These are phyloP conservation scores for Collybia sordida DNA, from an alignment of 768 basidiomycete species.

Conservation along the genomic window DNA sequence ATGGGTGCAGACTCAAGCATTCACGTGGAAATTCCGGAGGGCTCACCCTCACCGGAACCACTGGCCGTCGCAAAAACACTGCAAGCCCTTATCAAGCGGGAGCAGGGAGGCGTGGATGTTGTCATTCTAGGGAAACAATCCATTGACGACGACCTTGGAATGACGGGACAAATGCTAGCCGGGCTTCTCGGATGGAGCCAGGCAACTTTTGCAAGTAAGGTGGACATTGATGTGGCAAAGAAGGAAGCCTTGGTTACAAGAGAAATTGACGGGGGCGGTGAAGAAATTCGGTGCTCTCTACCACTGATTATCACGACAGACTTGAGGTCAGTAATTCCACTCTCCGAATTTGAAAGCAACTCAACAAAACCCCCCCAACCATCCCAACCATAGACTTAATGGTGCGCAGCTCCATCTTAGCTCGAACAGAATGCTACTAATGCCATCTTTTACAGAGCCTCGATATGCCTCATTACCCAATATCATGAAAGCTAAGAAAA, in stretches of 20 bases:
- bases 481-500: slow-evolving; percentile 99
- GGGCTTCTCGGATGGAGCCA: slow-evolving; percentile 91
- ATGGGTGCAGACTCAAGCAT: slow-evolving; percentile 96
- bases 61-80: slow-evolving; percentile 89
- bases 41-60: slow-evolving; percentile 78
- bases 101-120: slow-evolving; percentile 65
- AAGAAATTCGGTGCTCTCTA: slow-evolving; percentile 76
- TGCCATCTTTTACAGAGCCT: slow-evolving; percentile 57
- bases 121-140: slow-evolving; percentile 98
- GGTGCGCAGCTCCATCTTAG: slow-evolving; percentile 36
- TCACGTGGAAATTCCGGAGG: slow-evolving; percentile 84
- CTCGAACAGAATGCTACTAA: slow-evolving; percentile 1
- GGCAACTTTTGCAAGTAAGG: slow-evolving; percentile 91
- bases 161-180: slow-evolving; percentile 97
- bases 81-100: slow-evolving; percentile 66
- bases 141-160: slow-evolving; percentile 94
- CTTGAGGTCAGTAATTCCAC: slow-evolving; percentile 59
- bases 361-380: not conserved
- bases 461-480: slow-evolving; percentile 97
- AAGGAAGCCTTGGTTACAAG: slow-evolving; percentile 72
- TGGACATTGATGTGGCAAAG: slow-evolving; percentile 65
- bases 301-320: slow-evolving; percentile 93
- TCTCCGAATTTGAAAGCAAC: not conserved
- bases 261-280: slow-evolving; percentile 93
- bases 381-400: slow-evolving; percentile 57